Evolutionary conservation across 805 yeast genomes (phyloP).

Genomic region (Pichia paraexigua): DNA sequence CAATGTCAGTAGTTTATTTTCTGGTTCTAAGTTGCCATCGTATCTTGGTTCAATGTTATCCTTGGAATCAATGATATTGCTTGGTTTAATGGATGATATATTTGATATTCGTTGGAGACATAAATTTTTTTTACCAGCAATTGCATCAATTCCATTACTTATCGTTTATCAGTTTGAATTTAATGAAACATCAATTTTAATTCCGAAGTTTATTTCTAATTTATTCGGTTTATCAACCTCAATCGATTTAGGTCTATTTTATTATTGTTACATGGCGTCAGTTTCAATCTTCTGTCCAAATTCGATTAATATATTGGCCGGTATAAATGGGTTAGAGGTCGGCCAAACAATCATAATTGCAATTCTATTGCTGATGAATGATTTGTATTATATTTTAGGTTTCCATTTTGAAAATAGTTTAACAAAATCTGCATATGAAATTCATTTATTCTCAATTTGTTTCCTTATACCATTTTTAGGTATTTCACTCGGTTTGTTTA

Average conservation of each 20-base stretch:
- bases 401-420: conserved; percentile 37
- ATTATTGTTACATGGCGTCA: conserved; percentile 85
- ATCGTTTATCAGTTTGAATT: conserved; percentile 91
- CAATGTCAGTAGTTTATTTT: conserved; percentile 40
- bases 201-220: conserved; percentile 60
- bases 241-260: conserved; percentile 69
- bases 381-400: conserved; percentile 49
- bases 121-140: conserved; percentile 90
- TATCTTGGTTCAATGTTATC: conserved; percentile 80
- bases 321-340: conserved; percentile 92
- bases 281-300: conserved; percentile 93
- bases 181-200: conserved; percentile 79
- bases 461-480: conserved; percentile 82
- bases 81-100: conserved; percentile 90
- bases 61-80: conserved; percentile 69
- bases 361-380: conserved; percentile 64
- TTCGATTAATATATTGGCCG: conserved; percentile 92
- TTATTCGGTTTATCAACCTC: conserved; percentile 32
- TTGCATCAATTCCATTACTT: conserved; percentile 85
- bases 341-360: conserved; percentile 86
- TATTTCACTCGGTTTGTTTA: conserved; percentile 66
- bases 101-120: conserved; percentile 97
- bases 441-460: conserved; percentile 76
- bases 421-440: conserved; percentile 56
- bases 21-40: conserved; percentile 77